These are phyloP conservation scores for Artemisia annua DNA, from an alignment of 129 eudicot genomes.

Conservation along the genomic window DNA sequence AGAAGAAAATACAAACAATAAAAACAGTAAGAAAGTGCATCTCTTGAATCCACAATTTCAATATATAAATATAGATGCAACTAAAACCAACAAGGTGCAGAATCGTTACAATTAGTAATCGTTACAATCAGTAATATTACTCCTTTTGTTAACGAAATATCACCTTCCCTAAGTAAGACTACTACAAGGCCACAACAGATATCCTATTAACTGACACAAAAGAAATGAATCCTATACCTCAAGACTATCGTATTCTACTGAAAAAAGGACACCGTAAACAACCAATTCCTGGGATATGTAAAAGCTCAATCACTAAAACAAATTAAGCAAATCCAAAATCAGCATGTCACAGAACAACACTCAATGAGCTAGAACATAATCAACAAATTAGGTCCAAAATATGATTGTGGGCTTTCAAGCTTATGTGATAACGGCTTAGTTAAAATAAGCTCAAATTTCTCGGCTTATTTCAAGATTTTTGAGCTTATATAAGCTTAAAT, in stretches of 20 bases:
- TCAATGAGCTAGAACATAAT: background rate
- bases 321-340: background rate
- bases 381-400: background rate
- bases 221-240: background rate
- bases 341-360: background rate
- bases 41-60: too few species aligned
- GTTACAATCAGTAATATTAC: too few species aligned
- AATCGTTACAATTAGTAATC: too few species aligned
- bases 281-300: conserved; percentile 1
- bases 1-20: conserved; percentile 15
- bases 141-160: too few species aligned
- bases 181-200: background rate
- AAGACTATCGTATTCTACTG: background rate
- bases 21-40: background rate
- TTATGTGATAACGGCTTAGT: too few species aligned
- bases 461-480: too few species aligned
- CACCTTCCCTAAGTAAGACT: too few species aligned
- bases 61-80: too few species aligned
- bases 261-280: background rate
- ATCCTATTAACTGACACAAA: background rate
- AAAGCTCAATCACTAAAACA: background rate
- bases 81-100: too few species aligned
- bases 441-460: too few species aligned
- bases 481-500: too few species aligned
- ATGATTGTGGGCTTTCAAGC: too few species aligned